phyloP scores from a whole-genome alignment of 345 rosid species.

The Carallia brachiata region DNA sequence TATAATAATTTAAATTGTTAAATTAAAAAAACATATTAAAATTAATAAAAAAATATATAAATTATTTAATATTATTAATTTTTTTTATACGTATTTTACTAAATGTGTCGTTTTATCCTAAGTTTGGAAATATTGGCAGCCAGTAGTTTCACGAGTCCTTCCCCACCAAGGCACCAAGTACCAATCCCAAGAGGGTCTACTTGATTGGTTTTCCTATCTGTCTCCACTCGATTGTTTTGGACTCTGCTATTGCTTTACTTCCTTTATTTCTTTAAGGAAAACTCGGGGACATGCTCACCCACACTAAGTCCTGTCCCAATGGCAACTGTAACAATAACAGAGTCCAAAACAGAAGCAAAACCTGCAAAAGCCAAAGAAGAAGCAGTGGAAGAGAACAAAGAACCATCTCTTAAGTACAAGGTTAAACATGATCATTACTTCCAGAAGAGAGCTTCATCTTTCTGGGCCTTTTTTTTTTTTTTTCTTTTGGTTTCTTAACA shows the following conservation, averaged over 20 bases:
- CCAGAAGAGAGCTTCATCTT: not conserved
- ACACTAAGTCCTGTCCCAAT: slow-evolving; percentile 13
- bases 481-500: not conserved
- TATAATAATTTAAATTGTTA: too few relatives aligned
- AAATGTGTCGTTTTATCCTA: too few relatives aligned
- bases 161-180: slow-evolving; percentile 23
- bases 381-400: slow-evolving; percentile 31
- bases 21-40: too few relatives aligned
- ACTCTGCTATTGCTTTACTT: too few relatives aligned
- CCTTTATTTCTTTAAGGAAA: slow-evolving; percentile 1
- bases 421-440: slow-evolving; percentile 22
- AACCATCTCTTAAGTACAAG: slow-evolving; percentile 58
- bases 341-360: slow-evolving; percentile 17
- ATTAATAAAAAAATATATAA: too few relatives aligned
- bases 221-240: too few relatives aligned
- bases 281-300: not conserved
- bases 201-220: slow-evolving; percentile 15
- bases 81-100: too few relatives aligned
- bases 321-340: slow-evolving; percentile 40
- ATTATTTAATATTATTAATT: too few relatives aligned
- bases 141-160: slow-evolving; percentile 14
- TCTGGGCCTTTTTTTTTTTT: too few relatives aligned
- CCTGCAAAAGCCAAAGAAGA: slow-evolving; percentile 1
- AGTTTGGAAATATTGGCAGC: not conserved
- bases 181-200: slow-evolving; percentile 22